Conservation (phyloP, 345 rosid genomes). For the Citrus hindsii region DNA sequence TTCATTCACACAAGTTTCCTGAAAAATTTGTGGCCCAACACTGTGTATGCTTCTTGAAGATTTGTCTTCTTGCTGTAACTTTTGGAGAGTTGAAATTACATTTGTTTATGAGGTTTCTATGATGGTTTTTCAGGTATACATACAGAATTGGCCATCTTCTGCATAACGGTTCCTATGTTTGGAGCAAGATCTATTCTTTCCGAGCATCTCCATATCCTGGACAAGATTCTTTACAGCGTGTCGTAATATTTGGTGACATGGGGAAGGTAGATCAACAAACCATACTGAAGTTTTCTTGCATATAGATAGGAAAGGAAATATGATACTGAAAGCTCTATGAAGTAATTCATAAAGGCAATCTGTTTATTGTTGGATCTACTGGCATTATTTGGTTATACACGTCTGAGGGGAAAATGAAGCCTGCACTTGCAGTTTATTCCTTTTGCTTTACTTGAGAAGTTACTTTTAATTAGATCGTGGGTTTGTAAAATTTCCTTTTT, state of each 20-base stretch:
- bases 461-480: neutral
- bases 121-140: slow-evolving; percentile 42
- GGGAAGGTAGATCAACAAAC: slow-evolving; percentile 54
- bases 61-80: neutral
- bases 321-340: neutral
- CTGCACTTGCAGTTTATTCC: neutral
- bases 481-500: neutral
- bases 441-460: neutral
- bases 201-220: slow-evolving; percentile 86
- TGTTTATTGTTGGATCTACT: neutral
- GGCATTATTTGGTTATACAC: neutral
- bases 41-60: slow-evolving; percentile 31
- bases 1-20: slow-evolving; percentile 73
- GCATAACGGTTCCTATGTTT: slow-evolving; percentile 32
- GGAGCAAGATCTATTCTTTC: slow-evolving; percentile 71
- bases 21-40: slow-evolving; percentile 79
- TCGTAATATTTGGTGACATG: slow-evolving; percentile 87
- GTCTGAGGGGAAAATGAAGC: neutral
- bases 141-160: slow-evolving; percentile 67
- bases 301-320: neutral
- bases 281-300: neutral
- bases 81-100: neutral
- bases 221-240: slow-evolving; percentile 79
- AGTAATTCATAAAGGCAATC: neutral
- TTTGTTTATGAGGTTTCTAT: neutral